phyloP scores from a whole-genome alignment of 176 grass and related monocot species.

The Cenchrus fungigraminus region DNA sequence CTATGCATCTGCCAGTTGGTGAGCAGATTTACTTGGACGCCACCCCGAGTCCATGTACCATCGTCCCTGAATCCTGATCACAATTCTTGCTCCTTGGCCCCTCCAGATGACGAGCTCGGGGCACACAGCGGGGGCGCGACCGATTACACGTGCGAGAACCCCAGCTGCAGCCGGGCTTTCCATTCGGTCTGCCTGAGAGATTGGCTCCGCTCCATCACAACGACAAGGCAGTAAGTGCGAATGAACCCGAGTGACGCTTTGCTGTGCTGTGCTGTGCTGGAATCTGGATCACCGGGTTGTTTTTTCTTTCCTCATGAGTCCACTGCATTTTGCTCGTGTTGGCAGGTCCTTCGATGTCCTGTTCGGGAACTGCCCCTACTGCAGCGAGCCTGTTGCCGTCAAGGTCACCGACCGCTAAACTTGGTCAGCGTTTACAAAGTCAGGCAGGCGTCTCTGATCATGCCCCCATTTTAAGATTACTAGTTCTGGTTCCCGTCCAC shows the following conservation, averaged over 20 bases:
- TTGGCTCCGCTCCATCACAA: slow-evolving; percentile 82
- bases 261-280: slow-evolving; percentile 6
- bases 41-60: not conserved
- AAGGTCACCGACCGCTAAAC: slow-evolving; percentile 51
- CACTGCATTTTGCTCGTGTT: not conserved
- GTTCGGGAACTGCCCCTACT: slow-evolving; percentile 89
- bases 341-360: slow-evolving; percentile 77
- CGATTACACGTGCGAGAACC: slow-evolving; percentile 70
- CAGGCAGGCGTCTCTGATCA: not conserved
- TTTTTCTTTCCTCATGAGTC: not conserved
- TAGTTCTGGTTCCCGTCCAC: not conserved
- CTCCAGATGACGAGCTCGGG: slow-evolving; percentile 78
- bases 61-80: slow-evolving; percentile 10
- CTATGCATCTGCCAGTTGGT: slow-evolving; percentile 71
- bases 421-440: not conserved
- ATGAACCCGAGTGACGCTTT: not conserved
- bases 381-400: slow-evolving; percentile 76
- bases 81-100: slow-evolving; percentile 6
- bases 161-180: slow-evolving; percentile 71
- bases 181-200: slow-evolving; percentile 76
- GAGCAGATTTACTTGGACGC: slow-evolving; percentile 3
- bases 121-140: slow-evolving; percentile 61
- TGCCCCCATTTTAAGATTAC: not conserved
- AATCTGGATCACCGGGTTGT: not conserved
- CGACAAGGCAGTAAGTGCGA: slow-evolving; percentile 76